A percentile compares a stretch with the other conserved stretches of the same genome.
Conservation (phyloP, 768 basidiomycete genomes). For the Tylopilus rubrobrunneus region DNA sequence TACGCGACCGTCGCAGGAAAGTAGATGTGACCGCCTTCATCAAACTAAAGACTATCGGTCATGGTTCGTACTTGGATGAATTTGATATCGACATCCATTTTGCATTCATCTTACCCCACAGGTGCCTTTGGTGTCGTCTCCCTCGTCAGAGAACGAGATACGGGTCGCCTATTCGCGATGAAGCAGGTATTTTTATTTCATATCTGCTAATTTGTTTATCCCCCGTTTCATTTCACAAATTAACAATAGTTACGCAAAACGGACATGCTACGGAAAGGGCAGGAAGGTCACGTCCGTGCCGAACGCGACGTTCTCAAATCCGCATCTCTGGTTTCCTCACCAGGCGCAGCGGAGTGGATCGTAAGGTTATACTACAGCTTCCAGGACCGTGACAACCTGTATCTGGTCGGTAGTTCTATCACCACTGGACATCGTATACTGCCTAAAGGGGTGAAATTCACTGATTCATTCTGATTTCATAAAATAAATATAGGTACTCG, state of each 20-base stretch:
- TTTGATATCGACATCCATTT: constrained; percentile 23
- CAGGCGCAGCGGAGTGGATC: constrained; percentile 85
- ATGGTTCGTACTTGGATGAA: constrained; percentile 52
- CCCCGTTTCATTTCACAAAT: constrained; percentile 23
- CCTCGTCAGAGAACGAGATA: constrained; percentile 78
- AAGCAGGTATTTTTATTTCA: constrained; percentile 68
- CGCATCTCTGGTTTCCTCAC: constrained; percentile 74
- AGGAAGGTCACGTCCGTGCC: constrained; percentile 95
- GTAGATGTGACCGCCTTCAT: constrained; percentile 83
- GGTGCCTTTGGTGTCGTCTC: constrained; percentile 97
- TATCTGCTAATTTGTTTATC: constrained; percentile 24
- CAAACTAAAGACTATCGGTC: constrained; percentile 91
- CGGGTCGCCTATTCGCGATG: constrained; percentile 88
- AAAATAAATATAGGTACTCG: constrained; percentile 61
- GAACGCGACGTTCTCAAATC: constrained; percentile 93
- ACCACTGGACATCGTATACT: constrained; percentile 22
- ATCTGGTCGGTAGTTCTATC: constrained; percentile 65
- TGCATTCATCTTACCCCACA: constrained; percentile 34
- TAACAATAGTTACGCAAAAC: constrained; percentile 67
- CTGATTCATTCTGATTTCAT: constrained; percentile 61
- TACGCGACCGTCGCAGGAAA: constrained; percentile 79
- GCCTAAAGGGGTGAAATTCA: constrained; percentile 25
- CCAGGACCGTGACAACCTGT: constrained; percentile 92
- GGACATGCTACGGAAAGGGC: constrained; percentile 94
- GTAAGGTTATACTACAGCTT: constrained; percentile 91